Evolutionary conservation across 73 alveolate species (phyloP).

Genomic region (Uronychia binucleata): DNA sequence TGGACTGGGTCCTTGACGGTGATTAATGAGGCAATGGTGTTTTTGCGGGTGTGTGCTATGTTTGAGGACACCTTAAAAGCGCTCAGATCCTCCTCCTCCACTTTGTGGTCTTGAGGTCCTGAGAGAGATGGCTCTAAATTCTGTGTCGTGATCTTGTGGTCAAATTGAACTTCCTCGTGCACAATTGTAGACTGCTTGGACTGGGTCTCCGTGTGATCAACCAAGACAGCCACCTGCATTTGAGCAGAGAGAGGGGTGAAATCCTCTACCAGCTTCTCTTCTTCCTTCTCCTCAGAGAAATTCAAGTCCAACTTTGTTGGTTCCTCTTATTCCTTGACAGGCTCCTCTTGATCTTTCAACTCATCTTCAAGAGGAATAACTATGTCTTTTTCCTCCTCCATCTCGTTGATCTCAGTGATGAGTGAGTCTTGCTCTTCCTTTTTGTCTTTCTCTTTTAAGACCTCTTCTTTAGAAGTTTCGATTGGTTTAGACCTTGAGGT

Average conservation of each 20-base stretch:
- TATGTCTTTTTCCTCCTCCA: background rate
- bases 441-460: background rate
- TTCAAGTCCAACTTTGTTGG: background rate
- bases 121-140: too few species aligned
- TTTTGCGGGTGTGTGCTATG: background rate
- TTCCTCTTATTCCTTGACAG: too few species aligned
- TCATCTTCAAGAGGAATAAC: background rate
- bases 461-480: background rate
- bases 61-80: background rate
- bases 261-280: too few species aligned
- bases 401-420: background rate
- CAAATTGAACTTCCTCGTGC: background rate
- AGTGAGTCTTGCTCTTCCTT: background rate
- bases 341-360: background rate
- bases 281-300: too few species aligned
- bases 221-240: background rate
- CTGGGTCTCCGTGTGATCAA: background rate
- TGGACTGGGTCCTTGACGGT: background rate
- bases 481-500: too few species aligned
- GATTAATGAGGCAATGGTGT: background rate
- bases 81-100: background rate
- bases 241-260: background rate
- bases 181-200: background rate
- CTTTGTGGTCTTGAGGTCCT: too few species aligned
- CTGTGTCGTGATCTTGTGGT: too few species aligned